Evolutionary conservation across 2,329 filamentous ascomycete species (phyloP).

Genomic region (Cadophora sp.): DNA sequence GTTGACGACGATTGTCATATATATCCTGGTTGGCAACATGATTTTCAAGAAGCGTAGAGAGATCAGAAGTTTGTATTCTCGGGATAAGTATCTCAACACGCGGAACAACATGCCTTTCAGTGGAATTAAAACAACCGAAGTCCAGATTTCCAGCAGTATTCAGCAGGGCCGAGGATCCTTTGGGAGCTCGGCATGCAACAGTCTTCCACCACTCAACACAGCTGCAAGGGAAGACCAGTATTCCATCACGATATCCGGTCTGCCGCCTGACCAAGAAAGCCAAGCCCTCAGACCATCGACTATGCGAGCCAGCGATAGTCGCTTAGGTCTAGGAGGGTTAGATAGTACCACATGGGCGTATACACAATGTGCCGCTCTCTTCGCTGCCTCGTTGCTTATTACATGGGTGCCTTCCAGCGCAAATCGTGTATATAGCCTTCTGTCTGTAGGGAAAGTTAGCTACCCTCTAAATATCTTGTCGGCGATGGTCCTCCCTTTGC

Average conservation of each 20-base stretch:
- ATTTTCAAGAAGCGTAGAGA: conserved; percentile 63
- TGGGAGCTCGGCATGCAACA: background rate
- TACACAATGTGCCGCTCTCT: conserved; percentile 71
- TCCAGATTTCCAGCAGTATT: conserved; percentile 14
- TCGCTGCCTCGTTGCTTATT: conserved; percentile 73
- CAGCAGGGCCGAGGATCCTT: background rate
- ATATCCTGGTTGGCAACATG: conserved; percentile 66
- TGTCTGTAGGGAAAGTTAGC: conserved; percentile 57
- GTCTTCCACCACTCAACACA: background rate
- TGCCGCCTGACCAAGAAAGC: too few species aligned
- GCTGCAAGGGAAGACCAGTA: conserved; percentile 1
- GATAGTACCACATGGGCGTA: conserved; percentile 73
- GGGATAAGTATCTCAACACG: too few species aligned
- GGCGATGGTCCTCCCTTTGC: background rate
- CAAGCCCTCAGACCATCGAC: too few species aligned
- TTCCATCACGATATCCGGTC: conserved; percentile 15
- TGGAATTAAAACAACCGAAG: conserved; percentile 35
- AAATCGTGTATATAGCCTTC: conserved; percentile 76
- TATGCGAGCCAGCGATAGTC: too few species aligned
- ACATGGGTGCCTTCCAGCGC: conserved; percentile 79
- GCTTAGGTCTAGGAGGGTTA: too few species aligned
- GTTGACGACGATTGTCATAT: conserved; percentile 66
- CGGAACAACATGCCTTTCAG: too few species aligned
- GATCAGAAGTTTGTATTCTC: too few species aligned
- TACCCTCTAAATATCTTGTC: conserved; percentile 47